A percentile compares a stretch with the other conserved stretches of the same genome.
Conservation (phyloP, 148 eudicot species). For the Nyssa sinensis region DNA sequence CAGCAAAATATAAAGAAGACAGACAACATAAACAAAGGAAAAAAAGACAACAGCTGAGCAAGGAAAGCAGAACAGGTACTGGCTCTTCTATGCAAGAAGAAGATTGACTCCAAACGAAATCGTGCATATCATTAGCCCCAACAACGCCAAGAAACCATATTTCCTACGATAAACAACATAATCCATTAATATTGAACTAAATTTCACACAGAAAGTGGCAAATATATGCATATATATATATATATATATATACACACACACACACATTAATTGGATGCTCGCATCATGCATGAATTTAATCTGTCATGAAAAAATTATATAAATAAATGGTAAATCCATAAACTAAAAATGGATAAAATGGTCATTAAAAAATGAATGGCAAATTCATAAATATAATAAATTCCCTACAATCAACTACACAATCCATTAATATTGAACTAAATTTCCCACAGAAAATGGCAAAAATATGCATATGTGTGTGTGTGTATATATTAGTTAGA, state of each 20-base stretch:
- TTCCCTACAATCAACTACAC: background rate
- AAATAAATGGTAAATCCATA: too few relatives aligned
- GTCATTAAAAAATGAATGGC: too few relatives aligned
- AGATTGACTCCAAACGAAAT: slow-evolving; percentile 57
- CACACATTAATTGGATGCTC: background rate
- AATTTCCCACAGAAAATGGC: too few relatives aligned
- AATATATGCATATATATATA: background rate
- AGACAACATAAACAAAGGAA: background rate
- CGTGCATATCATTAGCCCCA: slow-evolving; percentile 54
- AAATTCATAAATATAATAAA: too few relatives aligned
- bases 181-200: too few relatives aligned
- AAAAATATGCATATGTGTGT: too few relatives aligned
- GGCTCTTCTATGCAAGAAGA: slow-evolving; percentile 28
- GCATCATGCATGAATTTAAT: too few relatives aligned
- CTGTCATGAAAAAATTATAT: too few relatives aligned
- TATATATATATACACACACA: background rate
- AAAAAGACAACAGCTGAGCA: background rate
- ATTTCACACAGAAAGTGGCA: background rate
- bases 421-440: too few relatives aligned
- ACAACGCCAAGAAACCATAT: slow-evolving; percentile 47
- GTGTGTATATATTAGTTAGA: too few relatives aligned
- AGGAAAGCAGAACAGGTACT: background rate
- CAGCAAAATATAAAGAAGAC: background rate
- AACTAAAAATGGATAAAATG: too few relatives aligned
- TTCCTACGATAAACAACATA: slow-evolving; percentile 46